Base-by-base conservation (phyloP, 805 yeast genomes). In the Kuraishia borneana region DNA sequence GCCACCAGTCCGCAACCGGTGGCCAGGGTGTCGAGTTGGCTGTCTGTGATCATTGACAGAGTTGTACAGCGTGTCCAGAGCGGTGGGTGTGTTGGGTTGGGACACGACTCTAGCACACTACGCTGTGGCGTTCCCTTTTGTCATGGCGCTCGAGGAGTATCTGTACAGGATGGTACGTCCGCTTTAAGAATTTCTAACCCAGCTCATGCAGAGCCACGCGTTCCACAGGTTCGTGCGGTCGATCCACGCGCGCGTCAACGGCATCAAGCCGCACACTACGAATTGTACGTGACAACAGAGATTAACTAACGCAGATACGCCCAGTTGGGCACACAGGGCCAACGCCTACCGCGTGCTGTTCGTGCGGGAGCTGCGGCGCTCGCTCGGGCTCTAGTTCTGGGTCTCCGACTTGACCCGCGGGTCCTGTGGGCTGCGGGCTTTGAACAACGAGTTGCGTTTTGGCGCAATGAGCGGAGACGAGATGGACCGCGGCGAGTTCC, bases 31-130 rank as follows among this genome's bases (percentile, higher is more conserved):
- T 87, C 74, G 53, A 88, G 69, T 56, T 85, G 92, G 36, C 63
- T 64, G 65, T 88, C 96, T 12, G 83, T 65, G 48, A 88, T 87
- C 96, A 88, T 88, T 32, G 10, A 17, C n/a, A 10, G 7, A 8
- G 10, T 8, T 10, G 7, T 7, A 21, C 23, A 21, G 23, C 10
- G 7, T 21, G 7, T 21, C 23, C 7, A 21, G n/a, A n/a, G n/a
- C n/a, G n/a, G n/a, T n/a, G n/a, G n/a, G n/a, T n/a, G n/a, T n/a
- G n/a, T n/a, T n/a, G n/a, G n/a, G n/a, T n/a, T n/a, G n/a, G n/a
- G n/a, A n/a, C n/a, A n/a, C n/a, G n/a, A n/a, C n/a, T n/a, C n/a
- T n/a, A 21, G 10, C 10, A 21, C 7, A 27, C 30, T 12, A 27
- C 30, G 30, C 10, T 12, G 7, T 14, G 10, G n/a, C n/a, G n/a